A percentile compares a stretch with the other conserved stretches of the same genome.
These are phyloP conservation scores for Omphalotus guepiniiformis DNA, from an alignment of 768 basidiomycete genomes.

Conservation along the genomic window DNA sequence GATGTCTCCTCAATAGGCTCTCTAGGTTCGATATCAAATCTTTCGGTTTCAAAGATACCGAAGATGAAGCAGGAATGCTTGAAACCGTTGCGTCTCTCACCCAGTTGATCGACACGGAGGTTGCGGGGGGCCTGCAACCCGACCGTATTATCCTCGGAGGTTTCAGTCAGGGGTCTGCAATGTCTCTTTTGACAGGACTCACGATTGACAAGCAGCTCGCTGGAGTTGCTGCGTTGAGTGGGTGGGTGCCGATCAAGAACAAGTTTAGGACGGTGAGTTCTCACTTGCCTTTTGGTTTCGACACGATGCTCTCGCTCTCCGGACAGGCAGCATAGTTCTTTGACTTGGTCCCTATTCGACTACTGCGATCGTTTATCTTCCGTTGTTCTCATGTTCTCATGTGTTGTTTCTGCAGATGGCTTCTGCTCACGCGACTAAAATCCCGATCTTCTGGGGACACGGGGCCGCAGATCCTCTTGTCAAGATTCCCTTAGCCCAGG, in stretches of 20 bases:
- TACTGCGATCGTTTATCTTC: conserved; percentile 7
- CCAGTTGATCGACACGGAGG: conserved; percentile 67
- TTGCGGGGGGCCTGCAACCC: conserved; percentile 64
- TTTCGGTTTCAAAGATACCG: conserved; percentile 54
- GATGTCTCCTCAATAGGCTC: background rate
- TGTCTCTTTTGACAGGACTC: conserved; percentile 74
- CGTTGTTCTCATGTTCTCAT: conserved; percentile 1
- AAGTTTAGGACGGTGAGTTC: conserved; percentile 61
- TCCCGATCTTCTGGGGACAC: conserved; percentile 87
- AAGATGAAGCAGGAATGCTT: conserved; percentile 80
- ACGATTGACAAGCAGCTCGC: conserved; percentile 63
- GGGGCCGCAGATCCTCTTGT: conserved; percentile 77
- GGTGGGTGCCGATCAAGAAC: conserved; percentile 68
- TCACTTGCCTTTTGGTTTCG: too few relatives aligned
- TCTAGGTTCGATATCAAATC: conserved; percentile 74
- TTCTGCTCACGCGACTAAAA: conserved; percentile 50
- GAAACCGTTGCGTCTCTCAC: conserved; percentile 57
- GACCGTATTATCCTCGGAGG: conserved; percentile 81
- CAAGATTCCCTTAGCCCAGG: conserved; percentile 44
- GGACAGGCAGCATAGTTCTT: too few relatives aligned
- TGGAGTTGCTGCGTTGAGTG: conserved; percentile 70
- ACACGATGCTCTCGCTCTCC: too few relatives aligned
- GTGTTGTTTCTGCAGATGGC: conserved; percentile 47
- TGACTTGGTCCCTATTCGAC: background rate
- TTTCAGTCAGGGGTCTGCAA: conserved; percentile 82